Evolutionary conservation across 352 stramenopile genomes (phyloP).

Genomic region (Thraustochytrium sp.): DNA sequence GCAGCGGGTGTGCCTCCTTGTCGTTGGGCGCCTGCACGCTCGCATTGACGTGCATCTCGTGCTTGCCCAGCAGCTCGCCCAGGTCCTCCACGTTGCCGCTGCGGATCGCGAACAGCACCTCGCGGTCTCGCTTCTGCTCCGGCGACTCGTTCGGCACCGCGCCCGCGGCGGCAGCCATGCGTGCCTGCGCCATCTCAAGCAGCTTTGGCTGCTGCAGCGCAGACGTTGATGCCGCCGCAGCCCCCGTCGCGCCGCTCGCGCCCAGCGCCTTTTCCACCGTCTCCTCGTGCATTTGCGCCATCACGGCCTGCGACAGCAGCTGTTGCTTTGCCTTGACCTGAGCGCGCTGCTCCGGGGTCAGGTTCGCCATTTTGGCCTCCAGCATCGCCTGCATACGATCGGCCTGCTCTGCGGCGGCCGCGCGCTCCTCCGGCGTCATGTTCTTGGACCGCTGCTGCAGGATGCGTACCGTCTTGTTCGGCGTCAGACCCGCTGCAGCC

Average conservation of each 20-base stretch:
- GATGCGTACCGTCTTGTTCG: background rate
- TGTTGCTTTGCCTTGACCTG: background rate
- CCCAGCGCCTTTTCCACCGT: background rate
- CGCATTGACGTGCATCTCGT: background rate
- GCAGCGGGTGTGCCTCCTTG: slow-evolving; percentile 18
- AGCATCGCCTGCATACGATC: background rate
- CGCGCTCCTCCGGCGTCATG: background rate
- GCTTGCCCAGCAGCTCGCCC: slow-evolving; percentile 2
- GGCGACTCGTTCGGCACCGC: background rate
- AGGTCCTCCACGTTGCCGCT: slow-evolving; percentile 1
- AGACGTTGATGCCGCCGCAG: too few species aligned
- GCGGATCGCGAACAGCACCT: slow-evolving; percentile 35
- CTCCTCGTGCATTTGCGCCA: slow-evolving; percentile 10
- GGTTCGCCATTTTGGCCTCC: slow-evolving; percentile 1
- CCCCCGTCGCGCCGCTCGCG: background rate
- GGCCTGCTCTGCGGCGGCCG: background rate
- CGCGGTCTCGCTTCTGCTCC: slow-evolving; percentile 10
- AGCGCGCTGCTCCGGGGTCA: background rate
- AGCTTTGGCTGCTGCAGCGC: background rate
- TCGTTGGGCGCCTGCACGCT: slow-evolving; percentile 3
- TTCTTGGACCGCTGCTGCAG: background rate
- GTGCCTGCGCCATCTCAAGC: background rate
- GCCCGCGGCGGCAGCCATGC: background rate
- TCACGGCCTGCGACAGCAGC: background rate
- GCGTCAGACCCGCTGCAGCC: background rate